Evolutionary conservation across 768 basidiomycete species (phyloP).

Genomic region (Collybia mongolica): DNA sequence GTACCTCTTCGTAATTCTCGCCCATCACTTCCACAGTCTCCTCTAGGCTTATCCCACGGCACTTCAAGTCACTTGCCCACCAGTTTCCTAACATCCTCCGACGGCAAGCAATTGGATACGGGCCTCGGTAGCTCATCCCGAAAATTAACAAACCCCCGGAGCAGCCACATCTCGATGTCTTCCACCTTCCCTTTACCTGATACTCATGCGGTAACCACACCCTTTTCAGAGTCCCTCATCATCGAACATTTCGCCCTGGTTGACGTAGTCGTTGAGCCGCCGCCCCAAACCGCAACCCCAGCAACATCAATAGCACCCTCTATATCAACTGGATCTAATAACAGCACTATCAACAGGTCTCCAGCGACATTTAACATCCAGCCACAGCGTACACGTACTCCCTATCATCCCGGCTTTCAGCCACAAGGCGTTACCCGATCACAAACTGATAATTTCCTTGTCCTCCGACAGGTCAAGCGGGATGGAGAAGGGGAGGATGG

Average conservation of each 20-base stretch:
- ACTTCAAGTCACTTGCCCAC: slow-evolving; percentile 13
- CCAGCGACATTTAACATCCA: slow-evolving; percentile 8
- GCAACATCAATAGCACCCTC: neutral
- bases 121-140: too few species aligned
- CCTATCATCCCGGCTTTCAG: slow-evolving; percentile 92
- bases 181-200: neutral
- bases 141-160: neutral
- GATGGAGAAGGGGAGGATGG: slow-evolving; percentile 35
- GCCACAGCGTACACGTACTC: slow-evolving; percentile 43
- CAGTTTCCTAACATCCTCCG: slow-evolving; percentile 2
- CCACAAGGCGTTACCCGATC: slow-evolving; percentile 81
- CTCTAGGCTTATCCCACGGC: slow-evolving; percentile 23
- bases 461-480: slow-evolving; percentile 35
- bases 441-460: slow-evolving; percentile 81
- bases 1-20: slow-evolving; percentile 37
- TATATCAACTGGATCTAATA: neutral
- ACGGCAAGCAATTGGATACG: too few species aligned
- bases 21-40: slow-evolving; percentile 31
- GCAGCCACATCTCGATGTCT: neutral
- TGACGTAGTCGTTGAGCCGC: neutral
- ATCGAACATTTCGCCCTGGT: neutral
- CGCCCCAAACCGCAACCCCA: too few species aligned
- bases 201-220: too few species aligned
- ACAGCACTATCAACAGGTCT: neutral
- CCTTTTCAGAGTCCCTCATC: neutral